These are phyloP conservation scores for Rhamnella rubrinervis DNA, from an alignment of 331 rosid genomes.

Conservation along the genomic window DNA sequence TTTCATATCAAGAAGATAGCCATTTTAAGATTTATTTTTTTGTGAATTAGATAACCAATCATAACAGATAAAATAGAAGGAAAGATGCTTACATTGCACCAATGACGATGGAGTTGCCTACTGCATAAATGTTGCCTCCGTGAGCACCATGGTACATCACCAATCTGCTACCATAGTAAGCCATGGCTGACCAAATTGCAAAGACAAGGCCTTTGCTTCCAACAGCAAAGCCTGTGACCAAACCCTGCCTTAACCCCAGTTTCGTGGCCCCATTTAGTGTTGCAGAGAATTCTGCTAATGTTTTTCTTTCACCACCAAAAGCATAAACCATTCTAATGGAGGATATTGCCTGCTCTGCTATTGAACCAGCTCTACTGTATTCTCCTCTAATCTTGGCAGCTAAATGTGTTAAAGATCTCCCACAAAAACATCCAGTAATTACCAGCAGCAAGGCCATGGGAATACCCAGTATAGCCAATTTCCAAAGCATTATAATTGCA, in stretches of 20 bases:
- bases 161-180: slow-evolving; percentile 58
- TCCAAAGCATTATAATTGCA: slow-evolving; percentile 58
- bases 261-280: slow-evolving; percentile 47
- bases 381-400: slow-evolving; percentile 57
- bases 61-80: not conserved
- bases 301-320: slow-evolving; percentile 63
- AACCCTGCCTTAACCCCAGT: slow-evolving; percentile 66
- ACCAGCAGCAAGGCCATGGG: slow-evolving; percentile 59
- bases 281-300: slow-evolving; percentile 43
- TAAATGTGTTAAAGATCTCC: slow-evolving; percentile 51
- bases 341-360: slow-evolving; percentile 78
- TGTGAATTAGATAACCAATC: not conserved
- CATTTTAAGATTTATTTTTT: too few relatives aligned
- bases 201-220: slow-evolving; percentile 67
- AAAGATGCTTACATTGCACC: slow-evolving; percentile 61
- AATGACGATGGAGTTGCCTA: slow-evolving; percentile 54
- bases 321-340: slow-evolving; percentile 73
- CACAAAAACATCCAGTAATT: slow-evolving; percentile 67
- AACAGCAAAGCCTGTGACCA: slow-evolving; percentile 66
- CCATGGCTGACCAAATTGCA: slow-evolving; percentile 57
- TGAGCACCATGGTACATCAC: slow-evolving; percentile 64
- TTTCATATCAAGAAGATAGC: too few relatives aligned
- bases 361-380: slow-evolving; percentile 49
- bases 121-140: slow-evolving; percentile 69
- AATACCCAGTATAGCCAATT: slow-evolving; percentile 55